These are phyloP conservation scores for Venturia asperata DNA, from an alignment of 2,329 filamentous ascomycete genomes.

Conservation along the genomic window DNA sequence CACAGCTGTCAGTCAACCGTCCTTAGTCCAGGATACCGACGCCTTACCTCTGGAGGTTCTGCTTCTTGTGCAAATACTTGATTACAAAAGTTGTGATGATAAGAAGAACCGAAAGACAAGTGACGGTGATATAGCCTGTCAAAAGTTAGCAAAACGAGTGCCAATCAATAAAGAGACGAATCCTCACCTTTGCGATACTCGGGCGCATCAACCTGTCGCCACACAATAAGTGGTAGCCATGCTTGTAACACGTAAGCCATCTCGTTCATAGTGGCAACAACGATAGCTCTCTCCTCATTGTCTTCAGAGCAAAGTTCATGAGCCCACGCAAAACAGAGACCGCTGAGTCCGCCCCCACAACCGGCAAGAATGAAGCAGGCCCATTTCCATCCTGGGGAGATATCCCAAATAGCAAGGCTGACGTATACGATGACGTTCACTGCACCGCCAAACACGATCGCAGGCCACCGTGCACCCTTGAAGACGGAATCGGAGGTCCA, in stretches of 20 bases:
- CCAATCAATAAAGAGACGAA: no score
- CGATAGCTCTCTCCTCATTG: slow-evolving; percentile 60
- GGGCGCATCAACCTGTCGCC: slow-evolving; percentile 58
- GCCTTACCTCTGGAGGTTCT: slow-evolving; percentile 2
- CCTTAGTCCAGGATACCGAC: background rate
- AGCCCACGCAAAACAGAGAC: slow-evolving; percentile 47
- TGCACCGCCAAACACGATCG: slow-evolving; percentile 51
- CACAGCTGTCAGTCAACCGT: background rate
- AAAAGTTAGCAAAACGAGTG: background rate
- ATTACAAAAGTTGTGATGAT: slow-evolving; percentile 47
- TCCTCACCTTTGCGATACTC: slow-evolving; percentile 47
- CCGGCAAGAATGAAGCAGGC: slow-evolving; percentile 52
- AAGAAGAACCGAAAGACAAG: slow-evolving; percentile 43
- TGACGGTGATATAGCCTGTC: slow-evolving; percentile 47
- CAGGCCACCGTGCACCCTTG: slow-evolving; percentile 54
- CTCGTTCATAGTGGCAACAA: slow-evolving; percentile 60
- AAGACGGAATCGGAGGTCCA: slow-evolving; percentile 59
- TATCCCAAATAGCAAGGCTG: slow-evolving; percentile 19
- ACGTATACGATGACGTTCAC: slow-evolving; percentile 31
- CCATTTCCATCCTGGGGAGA: slow-evolving; percentile 51
- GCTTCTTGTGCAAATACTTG: slow-evolving; percentile 18
- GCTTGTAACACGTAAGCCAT: slow-evolving; percentile 63
- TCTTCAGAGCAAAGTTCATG: slow-evolving; percentile 50
- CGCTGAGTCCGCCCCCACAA: slow-evolving; percentile 41
- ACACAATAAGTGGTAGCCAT: slow-evolving; percentile 60